Percentiles rank a stretch among this genome's conserved stretches.
Conservation (phyloP, 2,329 filamentous ascomycete genomes). For the Aureobasidium namibiae region DNA sequence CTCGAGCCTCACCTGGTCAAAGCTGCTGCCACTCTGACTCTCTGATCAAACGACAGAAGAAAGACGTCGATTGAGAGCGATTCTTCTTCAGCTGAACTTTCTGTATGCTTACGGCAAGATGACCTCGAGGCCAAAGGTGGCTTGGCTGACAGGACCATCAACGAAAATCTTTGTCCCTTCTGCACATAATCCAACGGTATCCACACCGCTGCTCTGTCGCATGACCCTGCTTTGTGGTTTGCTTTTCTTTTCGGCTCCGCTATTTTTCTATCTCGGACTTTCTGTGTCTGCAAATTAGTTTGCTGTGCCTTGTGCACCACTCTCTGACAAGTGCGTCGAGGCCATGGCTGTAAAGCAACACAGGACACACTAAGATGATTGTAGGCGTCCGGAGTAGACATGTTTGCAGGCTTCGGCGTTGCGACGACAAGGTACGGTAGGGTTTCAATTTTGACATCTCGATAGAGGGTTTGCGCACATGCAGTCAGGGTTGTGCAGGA, state of each 20-base stretch:
- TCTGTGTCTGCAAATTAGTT: not conserved
- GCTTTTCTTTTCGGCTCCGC: not conserved
- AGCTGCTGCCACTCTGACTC: not conserved
- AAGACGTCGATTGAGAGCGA: not conserved
- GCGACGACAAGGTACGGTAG: not conserved
- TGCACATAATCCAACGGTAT: not conserved
- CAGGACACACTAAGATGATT: not conserved
- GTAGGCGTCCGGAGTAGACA: too few species aligned
- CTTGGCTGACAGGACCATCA: not conserved
- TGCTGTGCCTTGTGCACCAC: not conserved
- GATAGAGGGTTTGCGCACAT: not conserved
- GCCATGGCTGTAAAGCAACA: not conserved
- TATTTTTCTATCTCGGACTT: not conserved
- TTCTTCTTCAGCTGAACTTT: too few species aligned
- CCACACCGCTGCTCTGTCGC: not conserved
- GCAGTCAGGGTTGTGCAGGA: not conserved
- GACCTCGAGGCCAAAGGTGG: not conserved
- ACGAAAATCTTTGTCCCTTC: not conserved
- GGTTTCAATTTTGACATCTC: too few species aligned
- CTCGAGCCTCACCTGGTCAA: too few species aligned
- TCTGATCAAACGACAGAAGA: not conserved
- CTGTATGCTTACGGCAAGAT: not conserved
- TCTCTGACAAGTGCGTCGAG: not conserved
- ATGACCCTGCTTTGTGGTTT: not conserved
- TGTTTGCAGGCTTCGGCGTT: not conserved